Evolutionary conservation across 371 early-diverging fungal species (phyloP), one percentile per base, ranked within the genome.

Genomic region (Smittium culicis): DNA sequence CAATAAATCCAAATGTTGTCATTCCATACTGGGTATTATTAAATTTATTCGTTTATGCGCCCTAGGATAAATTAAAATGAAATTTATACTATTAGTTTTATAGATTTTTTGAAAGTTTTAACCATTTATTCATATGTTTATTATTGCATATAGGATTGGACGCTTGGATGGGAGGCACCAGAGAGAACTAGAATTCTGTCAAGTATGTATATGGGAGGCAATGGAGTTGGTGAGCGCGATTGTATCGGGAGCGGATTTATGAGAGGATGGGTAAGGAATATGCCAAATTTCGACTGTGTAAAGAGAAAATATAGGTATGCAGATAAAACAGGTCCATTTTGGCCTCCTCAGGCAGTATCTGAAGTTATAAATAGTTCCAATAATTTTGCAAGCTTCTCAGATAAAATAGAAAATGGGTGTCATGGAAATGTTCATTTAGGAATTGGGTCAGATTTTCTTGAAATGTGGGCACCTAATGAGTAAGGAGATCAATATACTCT

Each of bases 1-100:
- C 57, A 34, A 72, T 71, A 0, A 71, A 77, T 33, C 78, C 75
- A 3, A 70, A 70, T 20, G 68, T 75, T 35, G 61, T 70, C 0
- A 72, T 82, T 25, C 82, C 82, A 27, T 82, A 82, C 73, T 82
- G 82, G 82, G 65, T 64, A 64, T 25, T 64, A 16, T 57, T n/a
- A n/a, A n/a, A n/a, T n/a, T n/a, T n/a, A n/a, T n/a, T n/a, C n/a
- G n/a, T n/a, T n/a, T n/a, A n/a, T n/a, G n/a, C n/a, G n/a, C n/a
- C n/a, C n/a, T n/a, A n/a, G n/a, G n/a, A n/a, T n/a, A n/a, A n/a
- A 57, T 57, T 57, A 57, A 16, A 14, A 20, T n/a, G 25, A 57
- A 16, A 57, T 57, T n/a, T 27, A 20, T 25, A 20, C 3, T 20
- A n/a, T 3, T 3, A 5, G 14, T 11, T 16, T 27, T n/a, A 14